A percentile compares a stretch with the other conserved stretches of the same genome.
Conservation (phyloP, 805 yeast genomes). For the Cyberlindnera nakhonratchasimensis region DNA sequence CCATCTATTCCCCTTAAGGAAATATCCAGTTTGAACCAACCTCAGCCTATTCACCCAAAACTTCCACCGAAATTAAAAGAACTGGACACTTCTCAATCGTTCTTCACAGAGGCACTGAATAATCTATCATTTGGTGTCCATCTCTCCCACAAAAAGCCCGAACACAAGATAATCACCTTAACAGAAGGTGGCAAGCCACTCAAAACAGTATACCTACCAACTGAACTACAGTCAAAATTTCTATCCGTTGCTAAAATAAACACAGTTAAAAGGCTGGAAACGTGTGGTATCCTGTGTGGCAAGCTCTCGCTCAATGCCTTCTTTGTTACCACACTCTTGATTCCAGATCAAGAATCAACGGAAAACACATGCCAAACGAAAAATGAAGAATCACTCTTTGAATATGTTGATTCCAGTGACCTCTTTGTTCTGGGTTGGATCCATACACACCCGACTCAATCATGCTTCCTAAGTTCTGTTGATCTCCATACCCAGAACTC, state of each 20-base stretch:
- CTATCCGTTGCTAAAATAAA: conserved; percentile 45
- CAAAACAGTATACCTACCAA: conserved; percentile 50
- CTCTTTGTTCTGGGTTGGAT: conserved; percentile 71
- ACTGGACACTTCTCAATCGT: not conserved
- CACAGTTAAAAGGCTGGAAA: conserved; percentile 50
- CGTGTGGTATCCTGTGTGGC: conserved; percentile 68
- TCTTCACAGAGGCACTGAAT: not conserved
- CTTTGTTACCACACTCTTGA: conserved; percentile 56
- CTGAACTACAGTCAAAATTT: conserved; percentile 40
- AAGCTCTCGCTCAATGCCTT: conserved; percentile 58
- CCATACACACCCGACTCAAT: conserved; percentile 71
- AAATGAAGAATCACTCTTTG: conserved; percentile 56
- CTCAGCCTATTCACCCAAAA: conserved; percentile 4
- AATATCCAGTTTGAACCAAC: not conserved
- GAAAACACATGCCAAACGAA: conserved; percentile 59
- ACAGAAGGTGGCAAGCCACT: conserved; percentile 58
- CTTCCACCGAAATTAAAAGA: conserved; percentile 13
- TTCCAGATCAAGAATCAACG: conserved; percentile 63
- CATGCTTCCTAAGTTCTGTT: conserved; percentile 64
- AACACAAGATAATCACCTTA: conserved; percentile 38
- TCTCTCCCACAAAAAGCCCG: conserved; percentile 6
- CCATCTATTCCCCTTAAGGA: conserved; percentile 4
- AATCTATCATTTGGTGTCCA: conserved; percentile 3
- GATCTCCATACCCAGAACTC: conserved; percentile 68
- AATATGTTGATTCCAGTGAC: conserved; percentile 50